Evolutionary conservation across 2,329 filamentous ascomycete genomes (phyloP).

Genomic region (Diaporthe australafricana): DNA sequence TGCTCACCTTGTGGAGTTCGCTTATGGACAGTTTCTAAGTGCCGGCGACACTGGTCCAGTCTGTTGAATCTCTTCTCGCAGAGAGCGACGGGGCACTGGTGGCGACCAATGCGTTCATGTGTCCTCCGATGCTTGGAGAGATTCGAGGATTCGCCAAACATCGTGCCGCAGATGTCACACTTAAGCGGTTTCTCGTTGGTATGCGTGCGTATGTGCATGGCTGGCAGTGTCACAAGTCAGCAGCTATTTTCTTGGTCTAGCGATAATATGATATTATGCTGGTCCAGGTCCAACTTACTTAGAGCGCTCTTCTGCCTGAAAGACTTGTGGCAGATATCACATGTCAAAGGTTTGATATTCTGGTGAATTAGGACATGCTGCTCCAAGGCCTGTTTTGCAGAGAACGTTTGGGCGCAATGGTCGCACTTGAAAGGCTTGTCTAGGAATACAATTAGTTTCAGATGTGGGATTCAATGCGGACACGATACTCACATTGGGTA

Average conservation of each 20-base stretch:
- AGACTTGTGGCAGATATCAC: slow-evolving; percentile 15
- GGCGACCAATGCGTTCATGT: slow-evolving; percentile 64
- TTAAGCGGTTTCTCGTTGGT: slow-evolving; percentile 72
- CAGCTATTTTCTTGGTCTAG: background rate
- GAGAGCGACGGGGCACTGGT: slow-evolving; percentile 54
- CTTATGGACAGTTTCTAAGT: slow-evolving; percentile 50
- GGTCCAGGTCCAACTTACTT: slow-evolving; percentile 58
- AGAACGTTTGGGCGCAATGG: slow-evolving; percentile 68
- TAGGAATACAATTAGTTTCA: slow-evolving; percentile 45
- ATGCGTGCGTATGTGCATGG: slow-evolving; percentile 76
- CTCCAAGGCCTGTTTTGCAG: slow-evolving; percentile 74
- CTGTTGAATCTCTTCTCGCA: slow-evolving; percentile 70
- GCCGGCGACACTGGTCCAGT: slow-evolving; percentile 70
- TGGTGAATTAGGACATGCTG: slow-evolving; percentile 77
- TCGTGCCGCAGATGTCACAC: slow-evolving; percentile 69
- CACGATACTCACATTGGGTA: slow-evolving; percentile 66
- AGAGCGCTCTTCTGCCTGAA: slow-evolving; percentile 75
- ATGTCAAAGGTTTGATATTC: slow-evolving; percentile 50
- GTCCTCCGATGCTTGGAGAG: slow-evolving; percentile 74
- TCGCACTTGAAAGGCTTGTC: slow-evolving; percentile 70
- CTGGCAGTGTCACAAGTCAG: slow-evolving; percentile 47
- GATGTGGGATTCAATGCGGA: background rate
- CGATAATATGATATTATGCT: background rate
- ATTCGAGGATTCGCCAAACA: slow-evolving; percentile 75
- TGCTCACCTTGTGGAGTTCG: slow-evolving; percentile 40